phyloP scores from a whole-genome alignment of 73 alveolate species.

The Tetrahymena elliotti region DNA sequence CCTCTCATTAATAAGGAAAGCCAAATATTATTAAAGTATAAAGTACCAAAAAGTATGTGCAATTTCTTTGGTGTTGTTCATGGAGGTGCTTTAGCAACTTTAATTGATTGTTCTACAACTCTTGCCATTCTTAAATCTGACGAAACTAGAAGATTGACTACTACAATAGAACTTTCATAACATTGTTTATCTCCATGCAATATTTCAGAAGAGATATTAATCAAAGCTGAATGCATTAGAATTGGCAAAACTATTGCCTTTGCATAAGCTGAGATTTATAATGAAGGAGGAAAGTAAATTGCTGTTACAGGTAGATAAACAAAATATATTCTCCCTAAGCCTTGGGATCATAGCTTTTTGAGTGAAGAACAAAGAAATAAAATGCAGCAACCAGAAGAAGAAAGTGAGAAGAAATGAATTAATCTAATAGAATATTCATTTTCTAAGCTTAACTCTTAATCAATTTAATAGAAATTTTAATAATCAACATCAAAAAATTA shows the following conservation, averaged over 20 bases:
- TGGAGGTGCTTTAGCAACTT: constrained; percentile 56
- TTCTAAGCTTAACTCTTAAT: too few relatives aligned
- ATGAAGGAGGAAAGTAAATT: background rate
- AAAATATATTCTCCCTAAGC: background rate
- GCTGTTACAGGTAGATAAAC: background rate
- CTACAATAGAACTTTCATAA: background rate
- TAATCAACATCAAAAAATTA: too few relatives aligned
- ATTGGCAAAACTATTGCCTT: background rate
- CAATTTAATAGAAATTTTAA: too few relatives aligned
- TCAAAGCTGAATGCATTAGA: background rate
- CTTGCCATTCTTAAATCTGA: constrained; percentile 42
- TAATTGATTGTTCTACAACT: constrained; percentile 43
- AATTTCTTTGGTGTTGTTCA: constrained; percentile 44
- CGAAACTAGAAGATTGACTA: background rate
- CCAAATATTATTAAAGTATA: constrained; percentile 22
- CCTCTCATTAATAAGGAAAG: background rate
- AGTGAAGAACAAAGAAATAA: background rate
- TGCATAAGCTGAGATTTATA: background rate
- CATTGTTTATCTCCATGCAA: background rate
- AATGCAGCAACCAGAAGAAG: background rate
- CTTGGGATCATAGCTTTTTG: background rate
- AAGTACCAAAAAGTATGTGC: constrained; percentile 13
- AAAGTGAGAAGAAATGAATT: background rate
- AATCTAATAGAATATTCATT: too few relatives aligned
- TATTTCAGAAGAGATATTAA: background rate